These are phyloP conservation scores for Peronospora belbahrii DNA, from an alignment of 352 stramenopile species.

Conservation along the genomic window DNA sequence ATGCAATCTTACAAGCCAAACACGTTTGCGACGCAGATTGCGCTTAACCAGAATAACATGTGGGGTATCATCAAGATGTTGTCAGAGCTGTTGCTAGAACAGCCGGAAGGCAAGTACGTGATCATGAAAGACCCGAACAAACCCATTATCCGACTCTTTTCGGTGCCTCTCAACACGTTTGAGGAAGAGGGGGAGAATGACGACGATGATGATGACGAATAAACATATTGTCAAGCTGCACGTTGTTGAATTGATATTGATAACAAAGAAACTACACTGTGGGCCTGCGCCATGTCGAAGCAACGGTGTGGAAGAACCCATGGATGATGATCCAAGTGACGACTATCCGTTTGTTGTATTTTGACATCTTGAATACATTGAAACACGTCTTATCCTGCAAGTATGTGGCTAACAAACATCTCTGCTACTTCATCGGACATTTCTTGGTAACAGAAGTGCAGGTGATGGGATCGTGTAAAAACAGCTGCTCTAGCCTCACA, in stretches of 20 bases:
- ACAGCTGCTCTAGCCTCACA: neutral
- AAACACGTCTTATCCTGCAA: too few species aligned
- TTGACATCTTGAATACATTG: too few species aligned
- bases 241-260: constrained; percentile 27
- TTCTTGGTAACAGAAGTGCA: neutral
- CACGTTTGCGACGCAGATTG: constrained; percentile 96
- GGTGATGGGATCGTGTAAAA: neutral
- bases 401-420: too few species aligned
- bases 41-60: constrained; percentile 96
- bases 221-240: constrained; percentile 13
- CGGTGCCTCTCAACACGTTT: constrained; percentile 92
- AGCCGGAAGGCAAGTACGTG: constrained; percentile 97
- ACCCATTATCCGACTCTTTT: constrained; percentile 93
- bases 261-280: constrained; percentile 22
- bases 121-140: constrained; percentile 98
- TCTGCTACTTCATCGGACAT: neutral
- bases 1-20: constrained; percentile 95
- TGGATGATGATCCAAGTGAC: neutral
- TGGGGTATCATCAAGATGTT: constrained; percentile 96
- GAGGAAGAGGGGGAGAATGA: constrained; percentile 87
- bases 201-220: constrained; percentile 41
- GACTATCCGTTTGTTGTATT: too few species aligned
- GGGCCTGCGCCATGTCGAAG: neutral
- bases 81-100: constrained; percentile 89
- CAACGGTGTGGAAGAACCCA: neutral